Base-by-base conservation (phyloP, 108 stramenopile species). In the Schizochytrium sp. region DNA sequence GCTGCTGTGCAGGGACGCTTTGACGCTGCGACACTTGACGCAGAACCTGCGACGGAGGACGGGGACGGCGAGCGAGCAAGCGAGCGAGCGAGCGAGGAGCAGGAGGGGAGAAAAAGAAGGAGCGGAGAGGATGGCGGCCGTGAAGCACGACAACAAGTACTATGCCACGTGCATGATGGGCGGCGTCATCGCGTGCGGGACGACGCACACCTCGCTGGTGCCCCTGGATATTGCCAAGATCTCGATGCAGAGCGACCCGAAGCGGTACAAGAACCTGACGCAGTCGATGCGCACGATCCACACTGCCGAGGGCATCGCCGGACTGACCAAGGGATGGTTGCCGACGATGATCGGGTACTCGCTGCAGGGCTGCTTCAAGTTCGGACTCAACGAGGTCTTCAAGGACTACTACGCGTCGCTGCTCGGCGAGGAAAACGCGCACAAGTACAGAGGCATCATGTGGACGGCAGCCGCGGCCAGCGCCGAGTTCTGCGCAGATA, bases 401-500 rank as follows among this genome's bases (percentile, higher is more conserved):
- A 92, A 92, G 90, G 92, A 92, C 90, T 87, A 90, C 8, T 92
- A 92, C 92, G 60, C 87, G 90, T 87, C 58, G 45, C 28, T 90
- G 88, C 57, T 98, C 89, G 98, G 98, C 58, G 96, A 96, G 89
- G 93, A 97, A 87, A 96, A 95, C 91, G 99, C 98, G 12, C 97
- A 95, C 96, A 94, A 96, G 0, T 97, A 96, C 93, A 96, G 98
- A 93, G 94, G 95, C 60, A 57, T 87, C 72, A 97, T 98, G 91
- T 98, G 97, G 95, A 92, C 98, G 60, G 97, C 88, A 48, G 92
- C 98, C 29, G 95, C 98, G 45, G 98, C 98, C 23, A 88, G 88
- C 23, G 99, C 99, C 44, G 99, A 99, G 90, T 95, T 94, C 93
- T 94, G 98, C 87, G 99, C 99, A 25, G 98, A 98, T 94, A 90